Conservation (phyloP, 2,329 filamentous ascomycete species). For the Xylaria arbuscula region DNA sequence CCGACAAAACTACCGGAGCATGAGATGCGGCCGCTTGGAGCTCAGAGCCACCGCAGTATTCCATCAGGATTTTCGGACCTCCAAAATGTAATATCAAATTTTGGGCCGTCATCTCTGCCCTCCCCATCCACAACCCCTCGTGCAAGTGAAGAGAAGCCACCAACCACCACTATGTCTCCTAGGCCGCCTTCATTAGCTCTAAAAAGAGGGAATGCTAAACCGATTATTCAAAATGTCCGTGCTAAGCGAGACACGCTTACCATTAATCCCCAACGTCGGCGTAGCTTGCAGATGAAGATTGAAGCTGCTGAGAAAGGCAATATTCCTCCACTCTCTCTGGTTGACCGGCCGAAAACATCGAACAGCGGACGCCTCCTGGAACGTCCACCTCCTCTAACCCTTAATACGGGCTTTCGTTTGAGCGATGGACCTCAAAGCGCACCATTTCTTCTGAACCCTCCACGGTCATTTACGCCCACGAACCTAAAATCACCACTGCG, state of each 20-base stretch:
- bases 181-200: constrained; percentile 15
- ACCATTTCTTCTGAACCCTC: constrained; percentile 31
- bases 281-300: constrained; percentile 62
- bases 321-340: constrained; percentile 7
- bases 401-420: constrained; percentile 29
- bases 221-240: constrained; percentile 60
- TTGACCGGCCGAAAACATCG: constrained; percentile 42
- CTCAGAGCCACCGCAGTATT: constrained; percentile 43
- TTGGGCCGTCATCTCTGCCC: constrained; percentile 53
- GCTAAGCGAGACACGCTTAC: constrained; percentile 64
- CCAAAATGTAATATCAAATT: constrained; percentile 39
- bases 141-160: constrained; percentile 53
- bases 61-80: constrained; percentile 43
- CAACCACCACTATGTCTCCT: constrained; percentile 38
- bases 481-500: constrained; percentile 25
- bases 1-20: constrained; percentile 34
- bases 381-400: constrained; percentile 36
- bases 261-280: constrained; percentile 57
- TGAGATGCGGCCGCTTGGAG: constrained; percentile 40
- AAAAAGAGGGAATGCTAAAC: constrained; percentile 41
- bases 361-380: constrained; percentile 34
- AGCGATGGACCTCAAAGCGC: constrained; percentile 36
- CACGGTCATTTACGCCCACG: constrained; percentile 27
- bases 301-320: constrained; percentile 46
- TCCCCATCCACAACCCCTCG: constrained; percentile 58